These are phyloP conservation scores for Syzygium jambos DNA, from an alignment of 345 rosid species.

Conservation along the genomic window DNA sequence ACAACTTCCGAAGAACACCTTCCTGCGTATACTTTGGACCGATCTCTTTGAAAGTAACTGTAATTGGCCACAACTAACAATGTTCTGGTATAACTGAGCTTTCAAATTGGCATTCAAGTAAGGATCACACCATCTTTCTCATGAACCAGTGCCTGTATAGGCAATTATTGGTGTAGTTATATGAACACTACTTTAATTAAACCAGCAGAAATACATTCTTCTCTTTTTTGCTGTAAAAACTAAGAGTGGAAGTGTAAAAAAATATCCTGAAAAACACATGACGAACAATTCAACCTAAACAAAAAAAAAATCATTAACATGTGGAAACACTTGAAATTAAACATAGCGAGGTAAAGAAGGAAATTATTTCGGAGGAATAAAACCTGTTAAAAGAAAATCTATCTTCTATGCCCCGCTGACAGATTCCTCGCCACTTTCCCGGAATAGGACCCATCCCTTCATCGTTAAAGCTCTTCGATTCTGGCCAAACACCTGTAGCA, in stretches of 20 bases:
- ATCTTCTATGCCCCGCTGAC: not conserved
- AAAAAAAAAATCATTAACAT: not conserved
- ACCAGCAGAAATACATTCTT: not conserved
- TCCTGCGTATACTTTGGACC: not conserved
- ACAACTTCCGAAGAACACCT: not conserved
- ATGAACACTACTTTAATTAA: not conserved
- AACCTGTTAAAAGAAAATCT: slow-evolving; percentile 7
- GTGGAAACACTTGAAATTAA: not conserved
- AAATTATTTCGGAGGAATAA: not conserved
- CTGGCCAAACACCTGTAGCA: slow-evolving; percentile 17
- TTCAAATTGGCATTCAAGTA: not conserved
- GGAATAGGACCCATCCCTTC: slow-evolving; percentile 10
- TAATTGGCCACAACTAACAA: not conserved
- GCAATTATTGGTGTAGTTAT: not conserved
- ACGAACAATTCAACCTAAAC: not conserved
- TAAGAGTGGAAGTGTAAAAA: not conserved
- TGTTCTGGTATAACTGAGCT: not conserved
- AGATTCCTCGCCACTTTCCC: slow-evolving; percentile 11
- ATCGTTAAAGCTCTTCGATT: slow-evolving; percentile 17
- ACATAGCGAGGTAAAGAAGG: not conserved
- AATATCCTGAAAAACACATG: not conserved
- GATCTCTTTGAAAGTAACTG: not conserved
- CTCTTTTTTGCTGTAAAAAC: not conserved
- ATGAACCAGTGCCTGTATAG: not conserved
- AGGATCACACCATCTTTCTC: not conserved